Conservation (phyloP, 2,329 filamentous ascomycete genomes). For the Paecilomyces formosus region DNA sequence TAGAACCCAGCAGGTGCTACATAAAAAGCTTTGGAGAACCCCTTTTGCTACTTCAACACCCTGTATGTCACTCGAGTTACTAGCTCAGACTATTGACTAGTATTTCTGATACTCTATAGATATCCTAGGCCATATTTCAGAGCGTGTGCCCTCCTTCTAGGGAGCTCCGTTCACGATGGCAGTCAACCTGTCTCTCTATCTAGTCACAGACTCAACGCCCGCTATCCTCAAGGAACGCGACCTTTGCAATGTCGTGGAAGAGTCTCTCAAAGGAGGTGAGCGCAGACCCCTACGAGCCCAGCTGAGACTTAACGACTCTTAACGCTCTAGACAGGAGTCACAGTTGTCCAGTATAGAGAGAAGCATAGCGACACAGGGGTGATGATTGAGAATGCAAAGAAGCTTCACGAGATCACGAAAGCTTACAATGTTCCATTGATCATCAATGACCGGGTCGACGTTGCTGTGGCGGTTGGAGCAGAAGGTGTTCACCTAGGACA, state of each 20-base stretch:
- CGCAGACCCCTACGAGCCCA: not conserved
- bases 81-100: not conserved
- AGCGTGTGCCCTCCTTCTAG: not conserved
- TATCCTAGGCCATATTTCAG: not conserved
- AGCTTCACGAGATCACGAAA: slow-evolving; percentile 64
- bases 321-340: slow-evolving; percentile 48
- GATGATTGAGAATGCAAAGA: slow-evolving; percentile 62
- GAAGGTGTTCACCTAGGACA: slow-evolving; percentile 94
- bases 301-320: not conserved
- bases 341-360: slow-evolving; percentile 83
- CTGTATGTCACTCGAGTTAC: not conserved
- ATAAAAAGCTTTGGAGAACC: not conserved
- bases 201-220: slow-evolving; percentile 89
- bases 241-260: slow-evolving; percentile 65
- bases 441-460: slow-evolving; percentile 89
- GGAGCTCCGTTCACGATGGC: slow-evolving; percentile 22
- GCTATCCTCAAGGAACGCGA: slow-evolving; percentile 67
- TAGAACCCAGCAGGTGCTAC: not conserved
- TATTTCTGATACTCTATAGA: not conserved
- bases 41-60: not conserved
- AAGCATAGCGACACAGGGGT: slow-evolving; percentile 69
- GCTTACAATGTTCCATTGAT: slow-evolving; percentile 67
- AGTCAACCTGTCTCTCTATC: slow-evolving; percentile 74
- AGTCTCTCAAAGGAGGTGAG: slow-evolving; percentile 64
- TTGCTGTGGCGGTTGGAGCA: slow-evolving; percentile 74